Evolutionary conservation across 495 filamentous ascomycete genomes (phyloP), one percentile per base, ranked within the genome.

Genomic region (Friedmanniomyces endolithicus): DNA sequence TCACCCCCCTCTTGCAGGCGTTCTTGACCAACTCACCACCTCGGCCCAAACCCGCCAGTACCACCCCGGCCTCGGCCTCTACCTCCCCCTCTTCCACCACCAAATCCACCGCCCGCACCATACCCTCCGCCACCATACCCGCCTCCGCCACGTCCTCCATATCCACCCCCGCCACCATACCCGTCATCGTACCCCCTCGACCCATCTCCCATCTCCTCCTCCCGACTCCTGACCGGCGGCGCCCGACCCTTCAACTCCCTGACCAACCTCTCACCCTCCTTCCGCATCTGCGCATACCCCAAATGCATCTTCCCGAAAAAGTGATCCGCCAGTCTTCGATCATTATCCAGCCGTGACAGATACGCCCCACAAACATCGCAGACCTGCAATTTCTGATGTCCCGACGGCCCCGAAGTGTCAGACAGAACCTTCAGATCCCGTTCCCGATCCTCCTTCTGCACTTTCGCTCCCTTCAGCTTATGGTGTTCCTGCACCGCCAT

Each of bases 301-400:
- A 98, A 74, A 65, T 98, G 92, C 94, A 98, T 97, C 74, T 98
- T 98, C 29, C 92, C 92, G 67, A 94, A 97, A 69, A 98, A 98
- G 64, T 98, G 92, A 68, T 98, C 92, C 25, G 92, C 92, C 68
- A 98, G 65, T 27, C 92, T 75, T 19, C 92, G 78, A 65, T 98
- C 92, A 64, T 98, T 98, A 65, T 98, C 92, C 23, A 98, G 78
- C 19, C 92, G 70, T 52, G 79, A 84, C 51, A 98, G 75, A 66
- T 98, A 98, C 2, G 92, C 92, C 48, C 85, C 90, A 70, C 92
- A 98, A 1, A 97, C 94, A 69, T 98, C 92, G 76, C 92, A 98
- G 19, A 98, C 92, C 69, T 97, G 94, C 49, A 98, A 73, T 64
- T 97, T 97, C 72, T 98, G 92, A 71, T 98, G 92, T 11, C 92